Conservation (phyloP, 345 rosid species). For the Rhizophora apiculata region DNA sequence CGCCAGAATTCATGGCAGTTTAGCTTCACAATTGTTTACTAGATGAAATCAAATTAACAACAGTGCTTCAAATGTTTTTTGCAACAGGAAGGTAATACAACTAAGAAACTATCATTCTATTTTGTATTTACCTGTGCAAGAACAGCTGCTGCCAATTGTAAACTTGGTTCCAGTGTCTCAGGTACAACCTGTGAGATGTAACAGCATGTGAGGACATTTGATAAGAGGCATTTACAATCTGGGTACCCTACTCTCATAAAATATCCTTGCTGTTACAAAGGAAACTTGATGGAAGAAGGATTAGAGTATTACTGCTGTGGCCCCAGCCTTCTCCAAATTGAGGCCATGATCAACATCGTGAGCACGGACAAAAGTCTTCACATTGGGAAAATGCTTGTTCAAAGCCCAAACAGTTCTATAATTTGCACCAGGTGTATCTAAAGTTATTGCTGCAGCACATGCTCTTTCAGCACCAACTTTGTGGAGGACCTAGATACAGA, state of each 20-base stretch:
- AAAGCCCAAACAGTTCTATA: slow-evolving; percentile 99
- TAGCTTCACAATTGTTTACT: not conserved
- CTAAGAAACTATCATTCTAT: too few relatives aligned
- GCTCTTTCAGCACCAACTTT: slow-evolving; percentile 97
- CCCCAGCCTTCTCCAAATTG: slow-evolving; percentile 95
- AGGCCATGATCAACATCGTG: slow-evolving; percentile 96
- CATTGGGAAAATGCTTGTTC: slow-evolving; percentile 93
- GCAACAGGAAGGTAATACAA: too few relatives aligned
- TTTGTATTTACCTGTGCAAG: slow-evolving; percentile 72
- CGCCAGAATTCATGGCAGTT: too few relatives aligned
- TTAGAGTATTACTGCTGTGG: slow-evolving; percentile 70
- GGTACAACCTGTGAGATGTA: slow-evolving; percentile 72
- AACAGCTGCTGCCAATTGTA: slow-evolving; percentile 98
- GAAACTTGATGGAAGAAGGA: slow-evolving; percentile 8
- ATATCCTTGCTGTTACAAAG: not conserved
- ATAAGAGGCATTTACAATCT: not conserved
- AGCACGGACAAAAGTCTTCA: slow-evolving; percentile 95
- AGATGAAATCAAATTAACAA: not conserved
- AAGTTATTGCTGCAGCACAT: slow-evolving; percentile 90
- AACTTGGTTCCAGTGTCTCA: slow-evolving; percentile 97
- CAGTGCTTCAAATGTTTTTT: not conserved
- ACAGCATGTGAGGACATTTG: not conserved
- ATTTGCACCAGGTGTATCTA: slow-evolving; percentile 97
- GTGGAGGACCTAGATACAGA: slow-evolving; percentile 72
- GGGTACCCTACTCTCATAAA: not conserved